These are phyloP conservation scores for Glycine soja DNA, from an alignment of 306 rosid species.

Conservation along the genomic window DNA sequence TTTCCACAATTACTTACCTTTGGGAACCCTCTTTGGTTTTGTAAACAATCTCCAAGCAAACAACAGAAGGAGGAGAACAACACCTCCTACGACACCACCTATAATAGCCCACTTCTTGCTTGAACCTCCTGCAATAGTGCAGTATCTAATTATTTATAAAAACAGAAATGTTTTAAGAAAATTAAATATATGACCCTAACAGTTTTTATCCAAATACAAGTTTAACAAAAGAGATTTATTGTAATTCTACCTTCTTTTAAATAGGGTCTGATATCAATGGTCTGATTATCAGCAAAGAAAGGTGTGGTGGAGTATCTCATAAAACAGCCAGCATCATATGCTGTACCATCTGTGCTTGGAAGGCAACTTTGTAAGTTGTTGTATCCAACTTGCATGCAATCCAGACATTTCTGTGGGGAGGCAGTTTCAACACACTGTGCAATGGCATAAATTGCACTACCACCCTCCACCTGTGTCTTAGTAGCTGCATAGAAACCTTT, in stretches of 20 bases:
- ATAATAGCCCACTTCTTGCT: conserved; percentile 61
- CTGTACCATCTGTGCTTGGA: conserved; percentile 56
- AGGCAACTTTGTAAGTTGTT: conserved; percentile 54
- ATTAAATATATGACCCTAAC: neutral
- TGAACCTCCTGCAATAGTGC: conserved; percentile 38
- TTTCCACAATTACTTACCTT: conserved; percentile 49
- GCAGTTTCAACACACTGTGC: conserved; percentile 72
- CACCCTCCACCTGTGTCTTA: conserved; percentile 33
- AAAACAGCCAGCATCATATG: conserved; percentile 73
- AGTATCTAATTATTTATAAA: too few species aligned
- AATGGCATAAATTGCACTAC: conserved; percentile 54
- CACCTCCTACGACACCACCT: conserved; percentile 64
- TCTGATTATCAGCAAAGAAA: conserved; percentile 2
- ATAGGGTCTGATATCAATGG: conserved; percentile 43
- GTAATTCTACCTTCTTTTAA: conserved; percentile 34
- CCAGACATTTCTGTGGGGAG: conserved; percentile 38
- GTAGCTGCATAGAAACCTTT: conserved; percentile 46
- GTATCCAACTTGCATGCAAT: conserved; percentile 57
- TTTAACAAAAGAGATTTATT: neutral
- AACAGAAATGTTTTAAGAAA: neutral
- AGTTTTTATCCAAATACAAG: neutral
- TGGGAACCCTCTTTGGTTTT: conserved; percentile 46
- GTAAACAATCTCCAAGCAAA: conserved; percentile 46
- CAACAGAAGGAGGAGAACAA: conserved; percentile 48
- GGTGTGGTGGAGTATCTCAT: conserved; percentile 45